Evolutionary conservation across 2,329 filamentous ascomycete genomes (phyloP).

Genomic region (Aspergillus piperis): DNA sequence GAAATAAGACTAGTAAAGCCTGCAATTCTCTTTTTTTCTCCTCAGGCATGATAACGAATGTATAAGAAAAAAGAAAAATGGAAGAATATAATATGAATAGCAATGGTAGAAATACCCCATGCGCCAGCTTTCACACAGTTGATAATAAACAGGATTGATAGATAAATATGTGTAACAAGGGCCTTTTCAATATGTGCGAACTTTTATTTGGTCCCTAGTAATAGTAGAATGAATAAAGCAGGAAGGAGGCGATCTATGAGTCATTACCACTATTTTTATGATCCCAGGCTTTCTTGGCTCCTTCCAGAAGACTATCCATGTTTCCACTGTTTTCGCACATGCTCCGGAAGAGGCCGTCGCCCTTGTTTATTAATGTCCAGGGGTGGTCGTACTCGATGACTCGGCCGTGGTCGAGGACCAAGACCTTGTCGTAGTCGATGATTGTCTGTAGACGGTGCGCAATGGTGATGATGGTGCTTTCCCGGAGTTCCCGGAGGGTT

Average conservation of each 20-base stretch:
- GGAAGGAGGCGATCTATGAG: constrained; percentile 28
- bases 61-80: background rate
- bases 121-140: constrained; percentile 2
- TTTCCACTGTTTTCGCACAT: constrained; percentile 72
- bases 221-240: background rate
- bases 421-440: constrained; percentile 95
- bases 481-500: constrained; percentile 86
- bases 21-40: background rate
- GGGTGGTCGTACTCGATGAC: constrained; percentile 92
- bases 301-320: constrained; percentile 57
- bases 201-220: background rate
- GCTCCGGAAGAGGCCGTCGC: constrained; percentile 65
- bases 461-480: constrained; percentile 91
- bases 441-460: constrained; percentile 95
- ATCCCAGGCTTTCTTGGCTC: constrained; percentile 55
- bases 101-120: background rate
- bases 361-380: constrained; percentile 72
- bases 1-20: background rate
- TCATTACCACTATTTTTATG: constrained; percentile 51
- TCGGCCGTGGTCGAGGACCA: constrained; percentile 85
- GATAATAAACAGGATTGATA: background rate
- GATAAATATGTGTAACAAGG: constrained; percentile 6
- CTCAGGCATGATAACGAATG: background rate
- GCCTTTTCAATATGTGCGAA: background rate
- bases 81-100: background rate